Conservation (phyloP, 2,329 filamentous ascomycete genomes). For the Curvularia spicifera region DNA sequence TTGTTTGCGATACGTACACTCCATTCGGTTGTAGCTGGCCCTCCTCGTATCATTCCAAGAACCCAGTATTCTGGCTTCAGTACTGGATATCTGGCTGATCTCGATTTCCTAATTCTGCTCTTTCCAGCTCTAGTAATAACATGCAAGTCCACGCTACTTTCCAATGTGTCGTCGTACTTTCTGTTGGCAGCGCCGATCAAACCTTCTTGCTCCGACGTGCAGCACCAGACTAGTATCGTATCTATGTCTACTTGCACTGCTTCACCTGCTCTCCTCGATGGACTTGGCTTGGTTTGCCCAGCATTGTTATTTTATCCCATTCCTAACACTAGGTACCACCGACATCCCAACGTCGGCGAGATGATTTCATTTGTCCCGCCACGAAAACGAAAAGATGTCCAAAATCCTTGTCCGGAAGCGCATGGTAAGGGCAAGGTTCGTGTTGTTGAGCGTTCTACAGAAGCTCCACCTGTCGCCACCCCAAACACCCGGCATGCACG, state of each 20-base stretch:
- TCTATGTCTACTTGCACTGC: neutral
- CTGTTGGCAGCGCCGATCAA: neutral
- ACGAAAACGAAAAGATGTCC: constrained; percentile 43
- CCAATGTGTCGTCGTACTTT: neutral
- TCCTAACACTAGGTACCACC: neutral
- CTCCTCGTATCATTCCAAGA: too few species aligned
- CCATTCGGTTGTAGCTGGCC: too few species aligned
- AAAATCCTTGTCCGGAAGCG: constrained; percentile 26
- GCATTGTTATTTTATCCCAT: constrained; percentile 9
- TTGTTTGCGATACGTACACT: neutral
- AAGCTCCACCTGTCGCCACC: constrained; percentile 15
- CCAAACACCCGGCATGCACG: constrained; percentile 25
- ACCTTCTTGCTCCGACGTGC: neutral
- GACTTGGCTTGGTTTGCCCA: constrained; percentile 4
- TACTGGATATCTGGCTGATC: neutral
- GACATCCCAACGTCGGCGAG: constrained; percentile 7
- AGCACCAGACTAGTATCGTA: neutral
- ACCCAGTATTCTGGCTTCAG: neutral
- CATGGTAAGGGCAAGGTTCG: constrained; percentile 45
- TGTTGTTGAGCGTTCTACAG: constrained; percentile 35
- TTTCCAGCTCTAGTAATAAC: neutral
- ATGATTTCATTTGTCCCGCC: constrained; percentile 43
- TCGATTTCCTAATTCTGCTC: neutral
- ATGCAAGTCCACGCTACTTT: neutral
- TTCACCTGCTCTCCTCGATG: neutral